phyloP scores from a whole-genome alignment of 352 stramenopile species.

The Phytophthora chlamydospora region DNA sequence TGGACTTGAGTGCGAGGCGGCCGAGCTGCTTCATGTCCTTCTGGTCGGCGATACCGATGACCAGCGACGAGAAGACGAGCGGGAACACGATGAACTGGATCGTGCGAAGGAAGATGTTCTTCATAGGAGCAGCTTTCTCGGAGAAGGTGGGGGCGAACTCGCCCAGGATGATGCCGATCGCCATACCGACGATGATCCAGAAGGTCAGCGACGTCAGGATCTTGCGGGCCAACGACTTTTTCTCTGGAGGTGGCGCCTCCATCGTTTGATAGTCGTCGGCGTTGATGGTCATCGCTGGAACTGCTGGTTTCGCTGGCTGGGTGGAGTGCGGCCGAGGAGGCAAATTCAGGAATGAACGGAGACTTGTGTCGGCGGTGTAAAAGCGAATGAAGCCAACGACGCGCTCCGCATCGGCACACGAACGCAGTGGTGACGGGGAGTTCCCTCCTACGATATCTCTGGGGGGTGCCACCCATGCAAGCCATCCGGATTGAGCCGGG shows the following conservation, averaged over 20 bases:
- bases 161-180: constrained; percentile 53
- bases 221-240: constrained; percentile 41
- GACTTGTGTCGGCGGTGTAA: too few relatives aligned
- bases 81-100: constrained; percentile 74
- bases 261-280: constrained; percentile 33
- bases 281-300: constrained; percentile 11
- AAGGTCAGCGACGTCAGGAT: constrained; percentile 62
- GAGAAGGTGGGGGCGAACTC: constrained; percentile 52
- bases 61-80: constrained; percentile 64
- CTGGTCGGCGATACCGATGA: constrained; percentile 62
- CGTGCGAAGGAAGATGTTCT: constrained; percentile 58
- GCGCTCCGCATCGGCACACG: too few relatives aligned
- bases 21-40: constrained; percentile 67
- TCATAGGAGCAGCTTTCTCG: constrained; percentile 55
- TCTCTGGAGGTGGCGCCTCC: constrained; percentile 25
- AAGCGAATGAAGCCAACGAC: too few relatives aligned
- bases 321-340: constrained; percentile 18
- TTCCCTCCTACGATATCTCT: too few relatives aligned
- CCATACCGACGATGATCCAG: constrained; percentile 60
- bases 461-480: too few relatives aligned
- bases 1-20: constrained; percentile 55
- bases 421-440: too few relatives aligned
- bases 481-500: too few relatives aligned
- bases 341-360: constrained; percentile 31
- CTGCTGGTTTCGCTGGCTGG: constrained; percentile 10